Conservation (phyloP, 306 rosid genomes). For the Biancaea sappan region DNA sequence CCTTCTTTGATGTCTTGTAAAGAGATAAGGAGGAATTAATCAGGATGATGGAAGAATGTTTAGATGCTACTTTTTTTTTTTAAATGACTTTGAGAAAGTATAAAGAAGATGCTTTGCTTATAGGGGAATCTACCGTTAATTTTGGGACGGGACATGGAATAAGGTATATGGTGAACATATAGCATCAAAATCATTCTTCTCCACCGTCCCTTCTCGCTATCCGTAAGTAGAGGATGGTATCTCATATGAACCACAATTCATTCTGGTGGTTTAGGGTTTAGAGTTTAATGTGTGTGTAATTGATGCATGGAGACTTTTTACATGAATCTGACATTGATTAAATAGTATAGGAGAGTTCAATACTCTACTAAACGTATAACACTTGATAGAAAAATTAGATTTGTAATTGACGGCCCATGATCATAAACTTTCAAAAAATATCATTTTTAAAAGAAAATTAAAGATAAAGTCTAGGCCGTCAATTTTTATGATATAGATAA, state of each 20-base stretch:
- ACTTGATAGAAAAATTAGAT: too few relatives aligned
- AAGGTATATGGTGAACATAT: not conserved
- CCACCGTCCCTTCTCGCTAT: not conserved
- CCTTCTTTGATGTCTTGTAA: constrained; percentile 9
- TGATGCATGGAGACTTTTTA: too few relatives aligned
- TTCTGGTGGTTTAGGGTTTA: too few relatives aligned
- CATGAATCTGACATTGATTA: too few relatives aligned
- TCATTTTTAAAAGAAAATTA: too few relatives aligned
- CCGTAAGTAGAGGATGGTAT: not conserved
- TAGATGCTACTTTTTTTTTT: constrained; percentile 32
- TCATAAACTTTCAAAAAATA: too few relatives aligned
- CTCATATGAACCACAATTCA: not conserved
- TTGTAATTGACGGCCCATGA: too few relatives aligned
- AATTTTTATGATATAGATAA: too few relatives aligned
- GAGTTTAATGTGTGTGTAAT: too few relatives aligned
- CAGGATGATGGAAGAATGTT: constrained; percentile 33
- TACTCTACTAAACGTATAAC: too few relatives aligned
- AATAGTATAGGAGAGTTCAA: too few relatives aligned
- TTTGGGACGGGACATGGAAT: not conserved
- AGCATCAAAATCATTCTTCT: constrained; percentile 18
- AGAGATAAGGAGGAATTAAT: constrained; percentile 16
- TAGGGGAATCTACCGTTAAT: constrained; percentile 41
- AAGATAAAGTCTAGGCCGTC: too few relatives aligned
- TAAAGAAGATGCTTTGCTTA: constrained; percentile 60
- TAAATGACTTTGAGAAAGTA: constrained; percentile 29